Base-by-base conservation (phyloP, 2,329 filamentous ascomycete species). In the Xylariaceae sp. region DNA sequence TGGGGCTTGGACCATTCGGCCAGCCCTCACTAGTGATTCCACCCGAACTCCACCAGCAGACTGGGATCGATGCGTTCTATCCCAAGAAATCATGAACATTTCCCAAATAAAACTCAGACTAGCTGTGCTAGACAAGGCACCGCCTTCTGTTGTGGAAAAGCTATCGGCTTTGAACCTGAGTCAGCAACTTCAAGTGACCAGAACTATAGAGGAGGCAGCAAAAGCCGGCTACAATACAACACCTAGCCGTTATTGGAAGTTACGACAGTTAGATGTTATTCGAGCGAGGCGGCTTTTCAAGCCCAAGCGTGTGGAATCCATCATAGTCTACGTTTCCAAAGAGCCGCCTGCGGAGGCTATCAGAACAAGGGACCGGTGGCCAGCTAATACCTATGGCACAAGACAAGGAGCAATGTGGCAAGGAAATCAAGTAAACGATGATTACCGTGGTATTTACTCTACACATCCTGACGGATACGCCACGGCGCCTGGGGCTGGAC, bases 241-340 rank as follows among this genome's bases (percentile, higher is more conserved):
- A 6, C 42, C 27, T 32, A 11, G 31, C 12, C 12, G 14, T 15
- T 6, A 32, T 44, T 44, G 42, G 18, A n/a, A 44, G n/a, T 14
- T 51, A 15, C 44, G 44, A 15, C 44, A 51, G 39, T 33, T 51
- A 11, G 40, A 51, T 14, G 31, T 48, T 5, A 41, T 44, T 27
- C 36, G 32, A 30, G 12, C 31, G 2, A 47, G 14, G n/a, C 39
- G 44, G 30, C 14, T 48, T 7, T 47, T 51, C 6, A 39, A 33
- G 18, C 12, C 40, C 10, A 51, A 48, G 17, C 32, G 40, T 30
- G 31, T 32, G 15, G 44, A 38, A 18, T 44, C 39, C 2, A 48
- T 47, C 6, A 36, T 51, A 5, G 44, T 51, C 30, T 51, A 51
- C 31, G 40, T 36, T 12, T 36, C 6, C 27, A 17, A 22, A 33